Conservation (phyloP, 208 protist species). For the Leishmania lainsoni region DNA sequence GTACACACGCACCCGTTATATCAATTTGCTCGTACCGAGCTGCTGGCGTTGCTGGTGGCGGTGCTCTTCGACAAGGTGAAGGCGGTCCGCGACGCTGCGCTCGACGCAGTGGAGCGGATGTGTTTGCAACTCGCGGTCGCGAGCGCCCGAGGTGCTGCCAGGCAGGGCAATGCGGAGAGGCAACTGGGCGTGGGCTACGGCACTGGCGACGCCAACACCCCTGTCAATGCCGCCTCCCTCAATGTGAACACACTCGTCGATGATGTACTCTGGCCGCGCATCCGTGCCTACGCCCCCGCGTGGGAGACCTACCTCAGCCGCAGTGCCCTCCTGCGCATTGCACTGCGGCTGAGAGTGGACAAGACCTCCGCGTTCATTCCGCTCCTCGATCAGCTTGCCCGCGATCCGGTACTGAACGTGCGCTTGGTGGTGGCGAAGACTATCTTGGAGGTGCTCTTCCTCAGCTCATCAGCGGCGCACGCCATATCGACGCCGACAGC, state of each 20-base stretch:
- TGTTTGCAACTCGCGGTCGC: conserved; percentile 32
- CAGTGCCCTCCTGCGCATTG: conserved; percentile 69
- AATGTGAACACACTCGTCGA: conserved; percentile 55
- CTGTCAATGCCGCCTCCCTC: not conserved
- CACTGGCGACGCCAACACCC: not conserved
- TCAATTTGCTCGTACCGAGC: conserved; percentile 59
- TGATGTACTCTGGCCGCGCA: conserved; percentile 78
- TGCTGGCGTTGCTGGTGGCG: conserved; percentile 70
- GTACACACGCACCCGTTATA: conserved; percentile 50
- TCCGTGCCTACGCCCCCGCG: conserved; percentile 45
- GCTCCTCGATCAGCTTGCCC: conserved; percentile 67
- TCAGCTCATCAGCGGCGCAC: conserved; percentile 17
- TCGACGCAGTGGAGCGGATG: conserved; percentile 54
- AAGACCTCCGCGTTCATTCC: conserved; percentile 69
- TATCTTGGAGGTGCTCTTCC: conserved; percentile 54
- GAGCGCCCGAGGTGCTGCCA: conserved; percentile 1
- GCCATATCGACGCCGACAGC: not conserved
- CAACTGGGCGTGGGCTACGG: not conserved
- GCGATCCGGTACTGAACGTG: conserved; percentile 80
- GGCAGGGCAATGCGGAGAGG: not conserved
- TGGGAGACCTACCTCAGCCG: conserved; percentile 80
- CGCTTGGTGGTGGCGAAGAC: conserved; percentile 78
- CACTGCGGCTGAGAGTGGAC: conserved; percentile 70
- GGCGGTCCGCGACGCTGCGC: conserved; percentile 68
- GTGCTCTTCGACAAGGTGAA: conserved; percentile 84